Evolutionary conservation across 306 rosid genomes (phyloP).

Genomic region (Gillenia trifoliata): DNA sequence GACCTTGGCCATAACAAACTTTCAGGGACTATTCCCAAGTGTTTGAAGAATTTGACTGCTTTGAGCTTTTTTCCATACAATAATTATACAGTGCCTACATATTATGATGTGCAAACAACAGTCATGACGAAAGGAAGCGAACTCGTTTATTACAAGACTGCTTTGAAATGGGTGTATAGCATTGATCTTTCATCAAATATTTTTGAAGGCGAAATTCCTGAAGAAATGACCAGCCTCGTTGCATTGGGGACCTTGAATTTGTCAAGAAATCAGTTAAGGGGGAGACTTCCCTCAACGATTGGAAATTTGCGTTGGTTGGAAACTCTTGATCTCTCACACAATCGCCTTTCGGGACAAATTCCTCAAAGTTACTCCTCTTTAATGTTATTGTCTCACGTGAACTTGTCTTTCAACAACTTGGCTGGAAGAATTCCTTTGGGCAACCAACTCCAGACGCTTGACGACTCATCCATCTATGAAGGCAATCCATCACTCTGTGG

Average conservation of each 20-base stretch:
- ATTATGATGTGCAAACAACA: background rate
- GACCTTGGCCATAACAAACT: background rate
- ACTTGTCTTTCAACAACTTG: conserved; percentile 8
- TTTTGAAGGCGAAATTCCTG: background rate
- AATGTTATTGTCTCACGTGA: background rate
- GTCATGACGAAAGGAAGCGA: background rate
- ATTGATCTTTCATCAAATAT: background rate
- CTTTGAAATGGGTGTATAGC: background rate
- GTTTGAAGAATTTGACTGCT: background rate
- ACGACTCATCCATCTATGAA: background rate
- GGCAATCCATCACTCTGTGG: background rate
- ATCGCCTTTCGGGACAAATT: background rate
- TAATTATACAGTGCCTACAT: background rate
- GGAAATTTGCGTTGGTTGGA: background rate
- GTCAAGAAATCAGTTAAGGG: background rate
- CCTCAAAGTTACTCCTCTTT: background rate
- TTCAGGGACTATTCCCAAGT: background rate
- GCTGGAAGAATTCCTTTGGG: background rate
- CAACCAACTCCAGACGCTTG: conserved; percentile 1
- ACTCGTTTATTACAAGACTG: background rate
- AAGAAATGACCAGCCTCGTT: background rate
- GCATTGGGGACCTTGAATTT: background rate
- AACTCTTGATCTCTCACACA: background rate
- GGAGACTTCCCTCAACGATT: background rate
- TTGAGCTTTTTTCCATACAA: background rate